Percentiles rank a stretch among this genome's conserved stretches.
Conservation (phyloP, 257 asterid species). For the Solanum medicagineum region DNA sequence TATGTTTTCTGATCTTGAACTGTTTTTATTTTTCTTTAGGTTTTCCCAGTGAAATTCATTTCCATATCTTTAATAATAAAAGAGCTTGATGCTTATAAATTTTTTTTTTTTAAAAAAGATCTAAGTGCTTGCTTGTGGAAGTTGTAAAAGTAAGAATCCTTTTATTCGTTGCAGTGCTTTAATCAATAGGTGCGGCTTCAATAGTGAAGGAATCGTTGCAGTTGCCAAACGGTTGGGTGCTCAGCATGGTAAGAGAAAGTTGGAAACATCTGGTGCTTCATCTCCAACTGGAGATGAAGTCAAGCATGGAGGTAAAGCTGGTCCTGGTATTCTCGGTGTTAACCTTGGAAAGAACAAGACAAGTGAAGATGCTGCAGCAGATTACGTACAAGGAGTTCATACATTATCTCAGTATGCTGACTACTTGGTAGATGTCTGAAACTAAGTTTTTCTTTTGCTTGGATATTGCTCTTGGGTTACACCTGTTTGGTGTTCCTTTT, state of each 20-base stretch:
- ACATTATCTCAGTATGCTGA: slow-evolving; percentile 96
- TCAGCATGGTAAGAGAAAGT: slow-evolving; percentile 93
- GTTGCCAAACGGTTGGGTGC: slow-evolving; percentile 95
- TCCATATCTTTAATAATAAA: background rate
- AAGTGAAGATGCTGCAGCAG: slow-evolving; percentile 94
- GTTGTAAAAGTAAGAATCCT: background rate
- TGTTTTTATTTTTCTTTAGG: background rate
- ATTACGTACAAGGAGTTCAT: slow-evolving; percentile 99
- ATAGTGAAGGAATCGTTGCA: slow-evolving; percentile 94
- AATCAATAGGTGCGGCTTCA: slow-evolving; percentile 95
- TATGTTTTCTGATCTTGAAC: background rate
- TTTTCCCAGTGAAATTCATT: background rate
- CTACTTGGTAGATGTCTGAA: slow-evolving; percentile 56
- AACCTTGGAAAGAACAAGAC: slow-evolving; percentile 94
- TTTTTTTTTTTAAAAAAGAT: background rate
- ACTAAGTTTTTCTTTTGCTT: background rate
- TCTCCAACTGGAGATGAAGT: slow-evolving; percentile 62
- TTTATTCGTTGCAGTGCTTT: slow-evolving; percentile 55
- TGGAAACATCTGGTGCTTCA: slow-evolving; percentile 70
- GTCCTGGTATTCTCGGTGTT: slow-evolving; percentile 97
- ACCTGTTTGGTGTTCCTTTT: background rate
- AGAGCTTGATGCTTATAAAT: background rate
- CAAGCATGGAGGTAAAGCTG: slow-evolving; percentile 91
- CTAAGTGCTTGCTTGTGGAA: background rate
- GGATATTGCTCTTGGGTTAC: background rate